phyloP scores from a whole-genome alignment of 1,284 basidiomycete genomes.

The Coniferiporia weirii region DNA sequence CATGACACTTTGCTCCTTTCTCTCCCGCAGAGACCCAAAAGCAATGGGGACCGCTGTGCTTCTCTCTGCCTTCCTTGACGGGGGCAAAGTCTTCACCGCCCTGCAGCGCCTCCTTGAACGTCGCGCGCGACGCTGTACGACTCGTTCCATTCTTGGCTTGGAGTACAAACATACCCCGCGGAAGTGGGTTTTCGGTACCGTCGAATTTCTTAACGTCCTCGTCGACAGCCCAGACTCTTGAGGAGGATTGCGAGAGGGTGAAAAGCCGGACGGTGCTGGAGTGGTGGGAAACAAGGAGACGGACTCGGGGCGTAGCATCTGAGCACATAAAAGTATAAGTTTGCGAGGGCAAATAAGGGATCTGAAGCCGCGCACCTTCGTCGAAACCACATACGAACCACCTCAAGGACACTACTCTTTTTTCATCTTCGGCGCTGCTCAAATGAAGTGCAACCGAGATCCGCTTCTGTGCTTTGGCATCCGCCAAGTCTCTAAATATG shows the following conservation, averaged over 20 bases:
- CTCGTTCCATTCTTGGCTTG: conserved; percentile 51
- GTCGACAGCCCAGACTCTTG: conserved; percentile 44
- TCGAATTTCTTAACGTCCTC: conserved; percentile 38
- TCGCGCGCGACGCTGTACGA: conserved; percentile 40
- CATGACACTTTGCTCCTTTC: conserved; percentile 49
- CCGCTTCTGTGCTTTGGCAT: conserved; percentile 28
- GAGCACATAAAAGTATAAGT: neutral
- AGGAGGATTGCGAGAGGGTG: conserved; percentile 40
- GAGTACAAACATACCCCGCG: conserved; percentile 53
- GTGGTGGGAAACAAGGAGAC: conserved; percentile 55
- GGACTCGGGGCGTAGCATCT: conserved; percentile 52
- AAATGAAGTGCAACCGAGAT: conserved; percentile 30
- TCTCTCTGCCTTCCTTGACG: conserved; percentile 22
- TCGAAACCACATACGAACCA: conserved; percentile 62
- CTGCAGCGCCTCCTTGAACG: conserved; percentile 30
- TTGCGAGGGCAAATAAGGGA: neutral
- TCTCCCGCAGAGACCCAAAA: conserved; percentile 52
- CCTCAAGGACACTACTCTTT: conserved; percentile 47
- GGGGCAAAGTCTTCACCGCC: conserved; percentile 21
- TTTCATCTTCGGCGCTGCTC: conserved; percentile 29
- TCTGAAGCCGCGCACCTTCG: conserved; percentile 36
- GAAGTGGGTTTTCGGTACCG: conserved; percentile 45
- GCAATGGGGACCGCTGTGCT: conserved; percentile 28
- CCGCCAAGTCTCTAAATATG: conserved; percentile 42
- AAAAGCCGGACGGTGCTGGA: conserved; percentile 61